Conservation (phyloP, 1,139 yeast genomes). For the Sugiyamaella sp. region DNA sequence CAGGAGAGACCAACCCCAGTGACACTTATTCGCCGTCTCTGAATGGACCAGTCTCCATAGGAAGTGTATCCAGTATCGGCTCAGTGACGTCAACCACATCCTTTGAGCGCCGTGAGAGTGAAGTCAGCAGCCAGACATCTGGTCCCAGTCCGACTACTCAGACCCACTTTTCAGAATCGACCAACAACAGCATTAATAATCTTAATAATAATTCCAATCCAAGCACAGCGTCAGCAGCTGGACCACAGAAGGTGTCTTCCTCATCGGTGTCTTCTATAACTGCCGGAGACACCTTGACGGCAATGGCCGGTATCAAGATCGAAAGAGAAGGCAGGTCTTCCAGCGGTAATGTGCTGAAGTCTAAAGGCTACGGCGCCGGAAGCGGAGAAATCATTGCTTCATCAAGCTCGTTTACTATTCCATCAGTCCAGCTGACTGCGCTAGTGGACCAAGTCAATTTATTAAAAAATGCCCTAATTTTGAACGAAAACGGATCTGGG, state of each 20-base stretch:
- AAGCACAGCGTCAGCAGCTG: background rate
- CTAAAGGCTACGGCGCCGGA: background rate
- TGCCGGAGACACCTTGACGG: conserved; percentile 12
- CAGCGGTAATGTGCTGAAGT: background rate
- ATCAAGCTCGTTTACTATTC: conserved; percentile 9
- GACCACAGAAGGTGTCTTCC: background rate
- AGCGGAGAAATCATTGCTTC: conserved; percentile 9
- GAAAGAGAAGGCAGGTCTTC: conserved; percentile 3
- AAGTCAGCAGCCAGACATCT: conserved; percentile 1
- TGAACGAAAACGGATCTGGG: conserved; percentile 1
- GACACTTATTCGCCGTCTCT: conserved; percentile 6
- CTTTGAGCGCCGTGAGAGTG: background rate
- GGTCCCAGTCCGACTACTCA: background rate
- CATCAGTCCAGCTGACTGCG: conserved; percentile 22
- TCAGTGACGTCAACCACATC: background rate
- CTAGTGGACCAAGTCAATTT: conserved; percentile 21
- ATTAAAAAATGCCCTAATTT: conserved; percentile 20
- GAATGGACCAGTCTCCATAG: conserved; percentile 5
- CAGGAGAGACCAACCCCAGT: conserved; percentile 4
- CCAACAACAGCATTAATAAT: no score
- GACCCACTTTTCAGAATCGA: no score
- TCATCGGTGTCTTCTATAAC: conserved; percentile 10
- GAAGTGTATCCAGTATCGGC: background rate
- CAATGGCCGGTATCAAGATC: conserved; percentile 16
- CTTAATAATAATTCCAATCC: no score